phyloP scores from a whole-genome alignment of 257 asterid species.

The Cinchona pubescens region DNA sequence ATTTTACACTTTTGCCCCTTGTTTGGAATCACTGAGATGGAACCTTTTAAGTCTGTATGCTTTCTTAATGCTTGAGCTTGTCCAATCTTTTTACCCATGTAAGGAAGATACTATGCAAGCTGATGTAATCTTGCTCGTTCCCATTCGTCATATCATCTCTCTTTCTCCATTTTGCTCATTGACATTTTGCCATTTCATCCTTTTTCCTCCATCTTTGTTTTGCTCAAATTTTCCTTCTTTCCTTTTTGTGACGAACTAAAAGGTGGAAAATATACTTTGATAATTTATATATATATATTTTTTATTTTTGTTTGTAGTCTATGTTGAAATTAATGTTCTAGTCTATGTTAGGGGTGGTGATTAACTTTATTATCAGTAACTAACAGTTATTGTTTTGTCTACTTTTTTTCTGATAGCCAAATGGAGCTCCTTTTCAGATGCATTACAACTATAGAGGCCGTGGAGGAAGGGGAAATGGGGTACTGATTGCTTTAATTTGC shows the following conservation, averaged over 20 bases:
- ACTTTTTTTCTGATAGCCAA: conserved; percentile 42
- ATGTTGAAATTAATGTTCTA: neutral
- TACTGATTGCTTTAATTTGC: conserved; percentile 24
- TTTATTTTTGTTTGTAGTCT: neutral
- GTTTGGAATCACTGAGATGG: neutral
- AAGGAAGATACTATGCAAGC: neutral
- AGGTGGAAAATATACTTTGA: neutral
- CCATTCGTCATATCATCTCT: neutral
- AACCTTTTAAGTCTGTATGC: neutral
- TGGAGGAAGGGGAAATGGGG: conserved; percentile 91
- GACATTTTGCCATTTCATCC: neutral
- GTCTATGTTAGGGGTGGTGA: neutral
- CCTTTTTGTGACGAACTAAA: neutral
- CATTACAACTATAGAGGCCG: conserved; percentile 79
- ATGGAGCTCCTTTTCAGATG: conserved; percentile 57
- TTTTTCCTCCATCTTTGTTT: neutral
- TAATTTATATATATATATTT: neutral
- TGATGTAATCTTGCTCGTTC: neutral
- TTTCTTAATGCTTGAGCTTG: neutral
- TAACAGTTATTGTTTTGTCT: conserved; percentile 24
- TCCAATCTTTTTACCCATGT: neutral
- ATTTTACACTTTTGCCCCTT: neutral
- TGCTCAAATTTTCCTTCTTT: neutral
- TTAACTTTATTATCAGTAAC: conserved; percentile 8
- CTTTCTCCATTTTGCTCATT: too few relatives aligned